Conservation (phyloP, 2,329 filamentous ascomycete genomes). For the Colletotrichum sansevieriae region DNA sequence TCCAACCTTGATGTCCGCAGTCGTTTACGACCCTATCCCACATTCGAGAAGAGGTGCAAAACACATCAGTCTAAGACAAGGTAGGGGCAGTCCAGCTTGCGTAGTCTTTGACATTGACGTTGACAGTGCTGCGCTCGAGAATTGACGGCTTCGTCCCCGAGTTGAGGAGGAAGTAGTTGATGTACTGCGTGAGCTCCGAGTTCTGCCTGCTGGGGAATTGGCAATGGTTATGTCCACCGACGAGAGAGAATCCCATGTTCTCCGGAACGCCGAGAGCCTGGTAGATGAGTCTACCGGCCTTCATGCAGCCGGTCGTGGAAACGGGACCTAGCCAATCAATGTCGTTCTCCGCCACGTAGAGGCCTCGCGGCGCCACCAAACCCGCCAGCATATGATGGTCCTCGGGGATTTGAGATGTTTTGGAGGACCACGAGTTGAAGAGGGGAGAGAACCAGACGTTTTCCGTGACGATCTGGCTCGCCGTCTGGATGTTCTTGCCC, state of each 20-base stretch:
- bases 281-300: constrained; percentile 66
- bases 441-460: constrained; percentile 73
- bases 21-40: too few species aligned
- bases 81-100: constrained; percentile 19
- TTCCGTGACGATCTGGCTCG: constrained; percentile 69
- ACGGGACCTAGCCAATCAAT: constrained; percentile 71
- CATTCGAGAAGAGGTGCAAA: background rate
- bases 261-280: constrained; percentile 64
- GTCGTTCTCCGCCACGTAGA: constrained; percentile 69
- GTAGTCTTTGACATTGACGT: constrained; percentile 30
- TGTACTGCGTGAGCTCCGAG: constrained; percentile 65
- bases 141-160: constrained; percentile 23
- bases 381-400: constrained; percentile 72
- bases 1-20: too few species aligned
- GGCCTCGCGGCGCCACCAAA: constrained; percentile 67
- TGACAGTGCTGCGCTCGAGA: constrained; percentile 29
- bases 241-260: constrained; percentile 70
- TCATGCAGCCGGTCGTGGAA: constrained; percentile 70
- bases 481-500: constrained; percentile 72
- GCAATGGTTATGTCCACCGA: constrained; percentile 68
- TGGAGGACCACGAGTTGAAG: constrained; percentile 65
- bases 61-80: constrained; percentile 13
- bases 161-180: constrained; percentile 64
- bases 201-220: constrained; percentile 66
- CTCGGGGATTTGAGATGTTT: constrained; percentile 62